Base-by-base conservation (phyloP, 2,329 filamentous ascomycete genomes). In the Knufia petricola region DNA sequence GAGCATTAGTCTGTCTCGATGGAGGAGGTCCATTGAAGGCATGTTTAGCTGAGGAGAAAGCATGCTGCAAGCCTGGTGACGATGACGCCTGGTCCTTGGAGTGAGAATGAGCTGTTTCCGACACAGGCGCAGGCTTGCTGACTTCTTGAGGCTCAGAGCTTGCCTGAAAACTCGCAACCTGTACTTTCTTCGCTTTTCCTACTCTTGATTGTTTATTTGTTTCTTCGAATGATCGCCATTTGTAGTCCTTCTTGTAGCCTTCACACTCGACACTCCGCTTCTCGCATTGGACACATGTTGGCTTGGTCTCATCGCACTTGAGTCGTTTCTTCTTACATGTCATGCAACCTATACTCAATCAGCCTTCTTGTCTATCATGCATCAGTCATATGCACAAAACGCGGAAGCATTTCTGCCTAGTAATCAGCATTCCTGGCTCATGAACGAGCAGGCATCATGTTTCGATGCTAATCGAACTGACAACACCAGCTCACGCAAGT, bases 181-280 rank as follows among this genome's bases (percentile, higher is more conserved):
- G 56, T 70, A 70, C 63, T 65, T 73, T 76, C 60, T 70, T 75
- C 34, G 65, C 52, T 57, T 72, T 75, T 12, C 57, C 49, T 23
- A 56, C 52, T 20, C 64, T 69, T 26, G 61, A 58, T 9, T 60
- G 65, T 53, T 80, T 71, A 48, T 68, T 79, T 40, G 76, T 73
- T 55, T 85, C 81, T 59, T 82, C 80, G 57, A 84, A 84, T 0
- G 80, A 75, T 46, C 80, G 72, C 82, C 82, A 86, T 70, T 85
- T 85, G 67, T 84, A 85, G 62, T 84, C 79, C 62, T 84, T 86
- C 63, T 79, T 83, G 66, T 85, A 86, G 30, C 82, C 82, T 50
- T 81, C 82, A 60, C 82, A 86, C 2, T 69, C 62, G 19, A 85
- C 81, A 53, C 75, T 79, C 46, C 82, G 72, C 57, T 77, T 77